Evolutionary conservation across 371 early-diverging fungal genomes (phyloP).

Genomic region (Capillidium heterosporum): DNA sequence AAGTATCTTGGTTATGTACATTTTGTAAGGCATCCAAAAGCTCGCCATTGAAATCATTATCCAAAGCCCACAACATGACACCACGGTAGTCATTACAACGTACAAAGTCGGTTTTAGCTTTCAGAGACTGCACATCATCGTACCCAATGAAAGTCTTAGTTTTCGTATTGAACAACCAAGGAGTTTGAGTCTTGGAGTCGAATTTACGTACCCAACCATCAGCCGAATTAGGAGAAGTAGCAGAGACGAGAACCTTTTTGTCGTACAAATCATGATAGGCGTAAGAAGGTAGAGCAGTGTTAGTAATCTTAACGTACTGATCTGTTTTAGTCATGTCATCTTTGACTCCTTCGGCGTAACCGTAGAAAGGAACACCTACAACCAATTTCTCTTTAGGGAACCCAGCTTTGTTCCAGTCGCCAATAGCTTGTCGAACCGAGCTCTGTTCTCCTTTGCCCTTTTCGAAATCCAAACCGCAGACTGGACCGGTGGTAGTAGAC

Average conservation of each 20-base stretch:
- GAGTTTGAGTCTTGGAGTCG: conserved; percentile 39
- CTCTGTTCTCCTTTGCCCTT: conserved; percentile 12
- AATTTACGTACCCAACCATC: conserved; percentile 28
- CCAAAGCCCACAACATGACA: conserved; percentile 38
- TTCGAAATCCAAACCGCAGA: conserved; percentile 27
- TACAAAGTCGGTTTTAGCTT: conserved; percentile 31
- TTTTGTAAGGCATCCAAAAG: conserved; percentile 18
- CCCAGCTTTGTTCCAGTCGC: conserved; percentile 30
- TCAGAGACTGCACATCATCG: conserved; percentile 35
- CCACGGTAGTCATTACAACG: conserved; percentile 30
- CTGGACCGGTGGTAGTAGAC: conserved; percentile 32
- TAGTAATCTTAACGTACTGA: conserved; percentile 28
- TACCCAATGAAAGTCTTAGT: conserved; percentile 33
- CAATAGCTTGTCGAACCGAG: conserved; percentile 16
- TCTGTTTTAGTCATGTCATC: conserved; percentile 34
- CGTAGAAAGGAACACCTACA: conserved; percentile 38
- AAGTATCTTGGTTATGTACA: background rate
- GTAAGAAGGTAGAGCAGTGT: conserved; percentile 17
- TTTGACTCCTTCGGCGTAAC: conserved; percentile 36
- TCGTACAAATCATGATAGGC: conserved; percentile 24
- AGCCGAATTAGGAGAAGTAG: conserved; percentile 22
- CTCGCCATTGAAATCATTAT: conserved; percentile 26
- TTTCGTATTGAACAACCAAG: conserved; percentile 41
- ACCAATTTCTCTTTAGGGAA: conserved; percentile 34
- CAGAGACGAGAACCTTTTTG: conserved; percentile 32